Percentiles rank a stretch among this genome's conserved stretches.
Evolutionary conservation across 257 asterid genomes (phyloP).

Genomic region (Osmanthus fragrans): DNA sequence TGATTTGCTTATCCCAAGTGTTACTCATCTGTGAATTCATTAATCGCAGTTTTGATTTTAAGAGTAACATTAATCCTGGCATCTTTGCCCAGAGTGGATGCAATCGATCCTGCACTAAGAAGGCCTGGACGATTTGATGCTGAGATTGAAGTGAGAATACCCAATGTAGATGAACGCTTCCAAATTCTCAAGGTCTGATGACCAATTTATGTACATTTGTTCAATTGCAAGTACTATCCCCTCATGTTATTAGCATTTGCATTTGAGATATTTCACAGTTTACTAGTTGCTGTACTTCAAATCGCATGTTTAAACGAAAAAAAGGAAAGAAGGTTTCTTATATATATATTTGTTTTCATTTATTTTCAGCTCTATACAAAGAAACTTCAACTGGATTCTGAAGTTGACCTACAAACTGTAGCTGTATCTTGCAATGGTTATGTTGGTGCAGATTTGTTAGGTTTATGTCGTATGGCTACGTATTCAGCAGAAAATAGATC

Average conservation of each 20-base stretch:
- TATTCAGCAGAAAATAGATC: slow-evolving; percentile 56
- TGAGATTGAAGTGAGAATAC: slow-evolving; percentile 92
- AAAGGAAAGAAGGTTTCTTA: not conserved
- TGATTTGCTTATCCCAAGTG: not conserved
- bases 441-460: slow-evolving; percentile 98
- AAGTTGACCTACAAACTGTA: slow-evolving; percentile 56
- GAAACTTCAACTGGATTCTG: slow-evolving; percentile 67
- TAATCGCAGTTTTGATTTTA: not conserved
- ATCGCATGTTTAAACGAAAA: not conserved
- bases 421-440: slow-evolving; percentile 94
- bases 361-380: slow-evolving; percentile 67
- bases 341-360: slow-evolving; percentile 14
- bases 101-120: slow-evolving; percentile 91
- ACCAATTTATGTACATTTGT: slow-evolving; percentile 4
- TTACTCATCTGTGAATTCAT: slow-evolving; percentile 3
- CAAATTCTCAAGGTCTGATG: slow-evolving; percentile 68
- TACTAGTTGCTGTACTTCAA: slow-evolving; percentile 10
- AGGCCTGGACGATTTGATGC: slow-evolving; percentile 95
- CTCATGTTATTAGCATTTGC: not conserved
- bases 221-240: not conserved
- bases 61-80: not conserved
- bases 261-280: not conserved
- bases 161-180: slow-evolving; percentile 78
- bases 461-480: slow-evolving; percentile 88
- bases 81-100: slow-evolving; percentile 62